A percentile compares a stretch with the other conserved stretches of the same genome.
Conservation (phyloP, 495 filamentous ascomycete species). For the Xylaria grammica region DNA sequence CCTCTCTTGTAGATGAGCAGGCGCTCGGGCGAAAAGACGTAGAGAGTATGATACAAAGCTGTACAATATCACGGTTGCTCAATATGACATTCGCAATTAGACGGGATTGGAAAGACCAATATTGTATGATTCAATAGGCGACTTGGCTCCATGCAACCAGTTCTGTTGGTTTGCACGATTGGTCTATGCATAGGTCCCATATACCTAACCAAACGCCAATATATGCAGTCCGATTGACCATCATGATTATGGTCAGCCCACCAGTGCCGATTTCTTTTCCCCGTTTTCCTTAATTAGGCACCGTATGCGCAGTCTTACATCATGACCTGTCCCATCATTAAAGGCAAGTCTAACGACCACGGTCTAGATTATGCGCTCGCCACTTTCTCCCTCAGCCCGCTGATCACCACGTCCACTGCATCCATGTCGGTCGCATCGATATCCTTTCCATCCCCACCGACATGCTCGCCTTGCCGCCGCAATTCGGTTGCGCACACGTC, state of each 20-base stretch:
- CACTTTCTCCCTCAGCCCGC: conserved; percentile 64
- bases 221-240: conserved; percentile 31
- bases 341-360: not conserved
- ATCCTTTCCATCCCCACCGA: conserved; percentile 34
- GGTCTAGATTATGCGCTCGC: conserved; percentile 25
- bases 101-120: not conserved
- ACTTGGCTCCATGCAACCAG: not conserved
- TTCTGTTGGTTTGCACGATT: conserved; percentile 20
- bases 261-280: not conserved
- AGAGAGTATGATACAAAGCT: conserved; percentile 29
- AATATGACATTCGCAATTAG: not conserved
- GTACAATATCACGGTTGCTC: conserved; percentile 16
- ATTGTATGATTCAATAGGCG: not conserved
- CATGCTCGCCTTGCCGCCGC: conserved; percentile 56
- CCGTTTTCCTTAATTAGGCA: not conserved
- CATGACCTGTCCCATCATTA: not conserved
- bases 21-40: conserved; percentile 28
- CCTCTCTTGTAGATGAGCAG: conserved; percentile 11
- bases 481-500: conserved; percentile 66
- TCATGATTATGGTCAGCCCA: not conserved
- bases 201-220: conserved; percentile 35
- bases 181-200: not conserved
- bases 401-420: conserved; percentile 73
- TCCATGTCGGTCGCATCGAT: conserved; percentile 86
- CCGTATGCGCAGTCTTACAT: not conserved